Evolutionary conservation across 2,329 filamentous ascomycete genomes (phyloP), one percentile per base, ranked within the genome.

Genomic region (Coniochaeta hoffmannii): DNA sequence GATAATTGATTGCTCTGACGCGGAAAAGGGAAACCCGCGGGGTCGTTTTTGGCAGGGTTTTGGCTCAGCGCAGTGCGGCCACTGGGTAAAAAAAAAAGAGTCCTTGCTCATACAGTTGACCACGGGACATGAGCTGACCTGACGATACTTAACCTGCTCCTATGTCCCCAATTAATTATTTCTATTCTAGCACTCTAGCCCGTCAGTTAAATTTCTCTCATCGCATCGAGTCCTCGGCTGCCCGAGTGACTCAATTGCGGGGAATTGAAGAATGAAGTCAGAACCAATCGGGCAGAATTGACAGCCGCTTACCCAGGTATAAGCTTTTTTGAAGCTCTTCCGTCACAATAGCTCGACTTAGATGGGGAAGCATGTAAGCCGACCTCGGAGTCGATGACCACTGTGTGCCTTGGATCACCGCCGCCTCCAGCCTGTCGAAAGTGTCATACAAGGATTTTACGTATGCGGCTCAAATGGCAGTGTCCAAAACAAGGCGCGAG

Each of bases 251-350:
- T 46, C 41, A 46, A 46, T 46, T 32, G 41, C 41, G 41, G 41
- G 41, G 41, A 46, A 41, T 11, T 28, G 41, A 46, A 28, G 41
- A 26, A 46, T 24, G 4, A 46, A 28, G 22, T 8, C 19, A 46
- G 19, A 3, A 28, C 41, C 41, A 46, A 46, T 46, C 41, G 41
- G 41, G 41, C 41, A 46, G 15, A 46, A 28, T 46, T 6, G 24
- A 46, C 41, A 14, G 24, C 41, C 11, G 41, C 41, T 46, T 46
- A 46, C 41, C 41, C 24, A 9, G 26, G 26, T 26, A 26, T 46
- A 46, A 46, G 41, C 41, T 46, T 28, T 12, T 46, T n/a, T 41
- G 36, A 46, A 46, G 41, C 41, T 46, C n/a, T n/a, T n/a, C n/a
- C n/a, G n/a, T 46, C 41, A 46, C 24, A 46, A 44, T 11, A 19